Percentiles rank a stretch among this genome's conserved stretches.
Conservation (phyloP, 805 yeast species). For the Teunomyces kruisii region DNA sequence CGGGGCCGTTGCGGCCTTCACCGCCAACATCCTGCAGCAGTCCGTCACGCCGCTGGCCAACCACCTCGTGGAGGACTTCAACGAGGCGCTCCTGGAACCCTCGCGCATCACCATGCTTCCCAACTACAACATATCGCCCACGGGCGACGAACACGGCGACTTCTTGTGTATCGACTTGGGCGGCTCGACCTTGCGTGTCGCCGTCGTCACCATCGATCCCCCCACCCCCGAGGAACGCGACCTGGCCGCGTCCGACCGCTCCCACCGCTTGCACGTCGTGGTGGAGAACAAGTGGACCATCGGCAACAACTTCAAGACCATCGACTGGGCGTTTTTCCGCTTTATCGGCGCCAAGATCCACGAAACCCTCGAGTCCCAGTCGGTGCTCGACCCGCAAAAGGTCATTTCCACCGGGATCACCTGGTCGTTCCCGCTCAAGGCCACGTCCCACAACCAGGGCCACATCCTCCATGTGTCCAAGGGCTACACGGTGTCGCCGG, state of each 20-base stretch:
- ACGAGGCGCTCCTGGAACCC: slow-evolving; percentile 26
- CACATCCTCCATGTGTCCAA: slow-evolving; percentile 57
- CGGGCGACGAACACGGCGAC: slow-evolving; percentile 37
- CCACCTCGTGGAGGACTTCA: slow-evolving; percentile 20
- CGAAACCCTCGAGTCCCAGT: slow-evolving; percentile 26
- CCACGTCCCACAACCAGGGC: slow-evolving; percentile 42
- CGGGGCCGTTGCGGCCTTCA: slow-evolving; percentile 6
- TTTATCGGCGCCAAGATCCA: slow-evolving; percentile 37
- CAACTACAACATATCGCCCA: slow-evolving; percentile 36
- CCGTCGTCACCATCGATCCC: slow-evolving; percentile 31
- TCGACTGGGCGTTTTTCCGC: slow-evolving; percentile 44
- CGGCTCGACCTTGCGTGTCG: slow-evolving; percentile 52
- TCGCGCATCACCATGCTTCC: slow-evolving; percentile 41
- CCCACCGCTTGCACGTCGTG: slow-evolving; percentile 25
- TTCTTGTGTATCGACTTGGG: slow-evolving; percentile 55
- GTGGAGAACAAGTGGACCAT: slow-evolving; percentile 39
- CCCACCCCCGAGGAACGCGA: slow-evolving; percentile 8
- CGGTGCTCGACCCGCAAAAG: slow-evolving; percentile 9
- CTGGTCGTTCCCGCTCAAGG: slow-evolving; percentile 57
- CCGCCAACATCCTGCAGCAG: slow-evolving; percentile 8
- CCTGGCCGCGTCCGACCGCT: slow-evolving; percentile 13
- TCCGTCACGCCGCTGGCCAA: slow-evolving; percentile 11
- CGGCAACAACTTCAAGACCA: slow-evolving; percentile 35
- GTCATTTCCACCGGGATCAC: slow-evolving; percentile 46
- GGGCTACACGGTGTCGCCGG: slow-evolving; percentile 51